Evolutionary conservation across 768 basidiomycete species (phyloP), one percentile per base, ranked within the genome.

Genomic region (Trichaptum fuscoviolaceum): DNA sequence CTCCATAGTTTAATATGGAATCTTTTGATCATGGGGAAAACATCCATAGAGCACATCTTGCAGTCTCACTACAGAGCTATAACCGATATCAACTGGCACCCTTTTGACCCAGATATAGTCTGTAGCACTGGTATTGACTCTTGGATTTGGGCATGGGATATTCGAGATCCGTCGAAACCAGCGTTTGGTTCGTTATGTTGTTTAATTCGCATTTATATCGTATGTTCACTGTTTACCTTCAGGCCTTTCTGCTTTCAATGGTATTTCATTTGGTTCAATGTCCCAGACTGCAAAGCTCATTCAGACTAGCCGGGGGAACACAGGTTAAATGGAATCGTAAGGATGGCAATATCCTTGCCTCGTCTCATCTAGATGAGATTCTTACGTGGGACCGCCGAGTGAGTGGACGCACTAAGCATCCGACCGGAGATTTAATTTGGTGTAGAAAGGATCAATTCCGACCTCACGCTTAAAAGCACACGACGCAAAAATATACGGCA

Each of bases 41-140:
- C 89, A 1, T 89, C 90, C 1, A 93, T 99, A 35, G 84, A 95
- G 70, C 87, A 92, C 67, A 88, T 93, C 35, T 82, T 98, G 5
- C 89, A 90, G 67, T 90, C 92, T 0, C 97, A 99, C 73, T 93
- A 94, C 68, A 88, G 96, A 59, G 95, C 95, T 5, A 95, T 99
- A 64, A 98, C 97, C 2, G 97, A 99, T 73, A 93, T 99, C 73
- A 99, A 99, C 73, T 99, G 96, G 96, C 93, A 95, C 72, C 90
- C 90, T 0, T 84, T 84, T 4, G 89, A 95, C 71, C 90, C 91
- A 5, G 88, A 97, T 66, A 81, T 88, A 15, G 91, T 99, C 20
- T 90, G 91, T 1, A 96, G 95, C 61, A 94, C 91, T 0, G 91
- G 93, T 0, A 91, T 99, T 63, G 97, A 99, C 73, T 90, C 95